Conservation (phyloP, 441 rosid genomes). For the Gossypium trilobum region DNA sequence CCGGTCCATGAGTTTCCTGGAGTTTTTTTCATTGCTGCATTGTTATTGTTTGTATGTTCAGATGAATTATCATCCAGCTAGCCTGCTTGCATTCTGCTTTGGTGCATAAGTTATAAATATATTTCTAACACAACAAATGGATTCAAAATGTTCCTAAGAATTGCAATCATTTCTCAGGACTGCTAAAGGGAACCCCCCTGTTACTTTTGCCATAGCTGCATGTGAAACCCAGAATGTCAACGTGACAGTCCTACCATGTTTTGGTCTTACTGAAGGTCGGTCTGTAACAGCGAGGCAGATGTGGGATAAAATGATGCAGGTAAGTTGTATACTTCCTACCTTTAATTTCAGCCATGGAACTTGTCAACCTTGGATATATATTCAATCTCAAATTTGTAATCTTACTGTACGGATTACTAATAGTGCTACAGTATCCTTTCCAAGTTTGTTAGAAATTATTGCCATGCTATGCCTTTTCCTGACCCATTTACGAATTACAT, state of each 20-base stretch:
- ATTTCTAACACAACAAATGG: neutral
- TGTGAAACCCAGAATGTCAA: constrained; percentile 95
- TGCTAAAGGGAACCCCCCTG: constrained; percentile 79
- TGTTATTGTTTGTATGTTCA: neutral
- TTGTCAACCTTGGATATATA: neutral
- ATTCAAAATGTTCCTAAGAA: constrained; percentile 21
- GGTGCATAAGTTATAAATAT: neutral
- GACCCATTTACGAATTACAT: neutral
- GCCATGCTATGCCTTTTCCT: neutral
- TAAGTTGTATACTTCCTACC: constrained; percentile 17
- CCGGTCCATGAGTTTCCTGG: neutral
- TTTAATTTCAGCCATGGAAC: neutral
- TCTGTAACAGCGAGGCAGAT: constrained; percentile 60
- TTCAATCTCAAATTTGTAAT: neutral
- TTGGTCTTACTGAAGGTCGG: constrained; percentile 81
- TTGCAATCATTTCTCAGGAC: constrained; percentile 48
- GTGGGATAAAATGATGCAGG: constrained; percentile 81
- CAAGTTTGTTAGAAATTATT: constrained; percentile 9
- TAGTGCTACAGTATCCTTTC: neutral
- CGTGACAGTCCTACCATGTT: constrained; percentile 78
- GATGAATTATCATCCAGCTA: neutral
- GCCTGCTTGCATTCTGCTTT: neutral
- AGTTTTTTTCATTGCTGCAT: neutral
- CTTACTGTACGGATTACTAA: neutral
- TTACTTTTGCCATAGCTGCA: constrained; percentile 86